A percentile compares a stretch with the other conserved stretches of the same genome.
Conservation (phyloP, 129 eudicot genomes). For the Escallonia rubra region DNA sequence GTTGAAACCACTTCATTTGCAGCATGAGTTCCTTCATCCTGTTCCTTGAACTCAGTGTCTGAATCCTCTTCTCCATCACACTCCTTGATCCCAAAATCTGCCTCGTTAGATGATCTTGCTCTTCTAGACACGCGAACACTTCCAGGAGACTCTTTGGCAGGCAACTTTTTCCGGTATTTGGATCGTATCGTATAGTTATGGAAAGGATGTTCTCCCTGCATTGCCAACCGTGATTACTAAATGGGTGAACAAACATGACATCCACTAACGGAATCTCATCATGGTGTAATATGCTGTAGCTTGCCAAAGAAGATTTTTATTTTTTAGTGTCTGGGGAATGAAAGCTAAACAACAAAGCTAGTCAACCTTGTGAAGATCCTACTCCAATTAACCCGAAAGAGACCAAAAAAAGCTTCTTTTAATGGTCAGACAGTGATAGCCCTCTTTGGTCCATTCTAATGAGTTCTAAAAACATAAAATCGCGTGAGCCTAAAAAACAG, state of each 20-base stretch:
- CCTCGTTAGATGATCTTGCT: conserved; percentile 27
- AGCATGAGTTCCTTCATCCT: conserved; percentile 30
- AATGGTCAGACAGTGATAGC: no score
- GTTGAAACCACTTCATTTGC: conserved; percentile 27
- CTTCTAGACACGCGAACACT: conserved; percentile 34
- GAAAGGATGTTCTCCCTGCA: conserved; percentile 92
- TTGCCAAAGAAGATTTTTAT: no score
- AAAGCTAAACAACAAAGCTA: no score
- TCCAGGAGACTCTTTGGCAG: conserved; percentile 23
- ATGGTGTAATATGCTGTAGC: no score
- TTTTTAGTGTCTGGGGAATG: no score
- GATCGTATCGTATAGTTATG: conserved; percentile 86
- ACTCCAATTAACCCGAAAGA: no score
- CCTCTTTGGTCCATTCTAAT: no score
- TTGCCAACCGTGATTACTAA: conserved; percentile 2
- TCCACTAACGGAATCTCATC: no score
- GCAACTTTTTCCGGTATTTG: conserved; percentile 51
- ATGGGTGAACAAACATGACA: neutral
- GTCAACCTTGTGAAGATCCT: no score
- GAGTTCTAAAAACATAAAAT: no score
- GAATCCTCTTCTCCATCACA: conserved; percentile 27
- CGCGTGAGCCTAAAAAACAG: no score
- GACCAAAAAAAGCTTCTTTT: no score
- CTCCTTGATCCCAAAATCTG: conserved; percentile 24
- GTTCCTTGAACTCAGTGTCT: conserved; percentile 16